A percentile compares a stretch with the other conserved stretches of the same genome.
phyloP scores from a whole-genome alignment of 1,284 basidiomycete genomes.

The Phlebopus sp. region DNA sequence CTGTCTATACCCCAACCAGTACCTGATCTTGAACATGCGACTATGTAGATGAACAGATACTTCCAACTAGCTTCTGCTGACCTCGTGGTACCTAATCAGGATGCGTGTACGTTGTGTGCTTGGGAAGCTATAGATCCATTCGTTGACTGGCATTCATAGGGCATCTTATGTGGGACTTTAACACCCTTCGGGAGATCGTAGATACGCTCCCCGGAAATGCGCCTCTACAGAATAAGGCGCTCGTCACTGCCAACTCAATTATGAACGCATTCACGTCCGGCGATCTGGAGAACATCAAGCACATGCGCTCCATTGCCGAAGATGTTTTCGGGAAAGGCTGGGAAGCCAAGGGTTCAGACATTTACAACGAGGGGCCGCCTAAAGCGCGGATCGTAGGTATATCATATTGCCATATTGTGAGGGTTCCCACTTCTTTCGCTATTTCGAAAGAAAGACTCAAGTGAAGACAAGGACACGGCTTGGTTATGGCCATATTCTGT shows the following conservation, averaged over 20 bases:
- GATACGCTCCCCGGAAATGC: conserved; percentile 80
- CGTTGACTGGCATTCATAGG: conserved; percentile 40
- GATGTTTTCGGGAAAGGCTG: conserved; percentile 83
- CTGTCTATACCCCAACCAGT: conserved; percentile 5
- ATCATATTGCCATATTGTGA: conserved; percentile 46
- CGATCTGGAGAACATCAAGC: conserved; percentile 57
- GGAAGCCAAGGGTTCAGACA: conserved; percentile 64
- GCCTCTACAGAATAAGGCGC: conserved; percentile 78
- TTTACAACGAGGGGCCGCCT: conserved; percentile 64
- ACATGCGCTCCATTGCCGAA: conserved; percentile 75
- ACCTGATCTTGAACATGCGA: conserved; percentile 1
- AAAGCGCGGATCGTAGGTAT: conserved; percentile 68
- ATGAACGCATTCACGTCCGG: conserved; percentile 78
- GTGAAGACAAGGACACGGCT: conserved; percentile 27
- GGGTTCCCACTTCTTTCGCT: neutral
- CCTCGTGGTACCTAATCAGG: conserved; percentile 90
- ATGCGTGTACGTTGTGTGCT: conserved; percentile 35
- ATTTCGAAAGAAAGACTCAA: conserved; percentile 9
- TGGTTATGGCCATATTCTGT: conserved; percentile 91
- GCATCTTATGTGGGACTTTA: conserved; percentile 85
- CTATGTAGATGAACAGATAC: conserved; percentile 66
- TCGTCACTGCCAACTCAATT: conserved; percentile 85
- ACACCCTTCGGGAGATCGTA: conserved; percentile 72
- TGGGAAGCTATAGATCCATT: too few relatives aligned
- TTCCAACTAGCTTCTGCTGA: conserved; percentile 82